Base-by-base conservation (phyloP, 2,329 filamentous ascomycete species). In the Diaporthe ilicicola region DNA sequence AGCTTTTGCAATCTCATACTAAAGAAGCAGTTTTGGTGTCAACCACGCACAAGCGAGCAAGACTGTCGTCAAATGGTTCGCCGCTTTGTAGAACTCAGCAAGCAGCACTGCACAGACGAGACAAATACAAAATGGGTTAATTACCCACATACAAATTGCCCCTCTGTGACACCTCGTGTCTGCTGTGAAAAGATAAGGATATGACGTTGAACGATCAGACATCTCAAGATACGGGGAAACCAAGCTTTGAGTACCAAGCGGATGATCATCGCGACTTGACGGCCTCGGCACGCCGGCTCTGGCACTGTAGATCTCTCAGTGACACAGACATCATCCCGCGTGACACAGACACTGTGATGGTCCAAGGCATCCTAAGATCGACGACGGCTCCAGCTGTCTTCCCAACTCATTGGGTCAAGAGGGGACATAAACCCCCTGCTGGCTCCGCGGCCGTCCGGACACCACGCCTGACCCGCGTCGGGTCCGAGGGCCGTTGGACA, bases 401-500 rank as follows among this genome's bases (percentile, higher is more conserved):
- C 2, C n/a, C 54, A 39, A 12, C 17, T 22, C 19, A 5, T 22
- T 62, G 19, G 56, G 19, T 15, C 12, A 4, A 37, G 9, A 17
- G 2, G 10, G 4, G 13, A 15, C 15, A 27, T 17, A 15, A n/a
- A n/a, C n/a, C n/a, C 8, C 27, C 19, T 22, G 24, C 50, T 27
- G 39, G 19, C 19, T 22, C 15, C 17, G 37, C 4, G 32, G 39
- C 56, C 44, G 4, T 17, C 56, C 42, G 56, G 42, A 34, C 39
- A 12, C 6, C 39, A 46, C 17, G 56, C 56, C 27, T 34, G 42
- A 62, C 39, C 42, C 15, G n/a, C 39, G 19, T 46, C 56, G 56
- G 56, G 39, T 39, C 56, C 42, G 59, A 62, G 46, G 29, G 27
- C 42, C 42, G 59, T 62, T 62, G 42, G 42, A 17, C 39, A 61